Evolutionary conservation across 345 rosid species (phyloP).

Genomic region (Psidium guajava): DNA sequence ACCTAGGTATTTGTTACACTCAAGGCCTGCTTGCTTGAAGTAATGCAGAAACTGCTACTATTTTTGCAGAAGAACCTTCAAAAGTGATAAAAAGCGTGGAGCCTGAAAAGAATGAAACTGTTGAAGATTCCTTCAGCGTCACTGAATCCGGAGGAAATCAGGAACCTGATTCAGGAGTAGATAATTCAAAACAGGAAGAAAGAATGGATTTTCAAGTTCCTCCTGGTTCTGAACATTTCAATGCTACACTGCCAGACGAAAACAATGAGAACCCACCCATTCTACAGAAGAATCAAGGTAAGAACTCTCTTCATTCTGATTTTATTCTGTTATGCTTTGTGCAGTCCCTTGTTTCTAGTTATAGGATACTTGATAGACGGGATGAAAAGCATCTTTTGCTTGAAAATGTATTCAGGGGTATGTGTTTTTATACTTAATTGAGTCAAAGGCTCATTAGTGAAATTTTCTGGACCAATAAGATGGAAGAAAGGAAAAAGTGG

Average conservation of each 20-base stretch:
- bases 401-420: neutral
- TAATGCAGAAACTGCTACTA: neutral
- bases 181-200: conserved; percentile 6
- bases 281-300: conserved; percentile 15
- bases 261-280: conserved; percentile 1
- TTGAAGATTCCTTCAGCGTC: conserved; percentile 1
- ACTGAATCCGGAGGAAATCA: conserved; percentile 4
- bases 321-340: neutral
- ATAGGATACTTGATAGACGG: neutral
- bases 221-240: neutral
- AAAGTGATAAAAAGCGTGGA: neutral
- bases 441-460: neutral
- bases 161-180: neutral
- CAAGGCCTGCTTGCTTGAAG: neutral
- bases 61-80: neutral
- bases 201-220: neutral
- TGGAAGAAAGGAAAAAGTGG: neutral
- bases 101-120: conserved; percentile 2
- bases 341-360: neutral
- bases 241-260: conserved; percentile 4
- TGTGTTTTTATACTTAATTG: neutral
- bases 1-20: neutral
- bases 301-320: neutral
- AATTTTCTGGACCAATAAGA: neutral
- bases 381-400: no score